phyloP scores from a whole-genome alignment of 345 rosid genomes.

The Eucalyptus marginata region DNA sequence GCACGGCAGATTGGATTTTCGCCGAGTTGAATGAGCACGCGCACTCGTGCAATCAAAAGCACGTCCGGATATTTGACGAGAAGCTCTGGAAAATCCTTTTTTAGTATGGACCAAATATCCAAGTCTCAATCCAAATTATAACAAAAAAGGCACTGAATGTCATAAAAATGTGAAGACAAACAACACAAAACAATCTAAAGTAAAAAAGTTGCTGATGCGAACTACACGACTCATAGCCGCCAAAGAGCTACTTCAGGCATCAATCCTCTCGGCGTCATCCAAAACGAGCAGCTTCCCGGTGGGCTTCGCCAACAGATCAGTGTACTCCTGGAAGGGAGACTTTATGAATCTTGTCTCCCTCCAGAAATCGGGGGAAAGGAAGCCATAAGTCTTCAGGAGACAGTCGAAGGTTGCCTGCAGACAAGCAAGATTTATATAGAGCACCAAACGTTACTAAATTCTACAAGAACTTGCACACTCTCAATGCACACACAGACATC shows the following conservation, averaged over 20 bases:
- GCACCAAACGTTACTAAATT: not conserved
- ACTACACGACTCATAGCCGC: not conserved
- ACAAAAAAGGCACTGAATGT: not conserved
- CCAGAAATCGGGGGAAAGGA: conserved; percentile 79
- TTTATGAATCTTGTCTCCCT: conserved; percentile 39
- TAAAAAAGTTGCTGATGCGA: not conserved
- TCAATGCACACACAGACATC: not conserved
- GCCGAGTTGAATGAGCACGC: not conserved
- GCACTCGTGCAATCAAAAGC: not conserved
- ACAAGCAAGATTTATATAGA: not conserved
- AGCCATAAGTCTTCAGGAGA: conserved; percentile 60
- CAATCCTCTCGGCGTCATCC: not conserved
- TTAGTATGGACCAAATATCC: not conserved
- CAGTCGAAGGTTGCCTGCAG: conserved; percentile 53
- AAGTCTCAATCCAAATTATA: not conserved
- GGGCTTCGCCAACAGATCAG: conserved; percentile 32
- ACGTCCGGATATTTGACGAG: not conserved
- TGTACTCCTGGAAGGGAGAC: conserved; percentile 57
- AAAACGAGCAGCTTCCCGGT: conserved; percentile 3
- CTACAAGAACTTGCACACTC: not conserved
- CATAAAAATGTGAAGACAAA: not conserved
- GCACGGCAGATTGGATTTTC: not conserved
- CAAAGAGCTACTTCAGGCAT: not conserved
- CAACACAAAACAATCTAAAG: not conserved
- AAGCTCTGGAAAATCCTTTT: not conserved